Conservation (phyloP, 306 rosid species). For the Dalbergia cochinchinensis region DNA sequence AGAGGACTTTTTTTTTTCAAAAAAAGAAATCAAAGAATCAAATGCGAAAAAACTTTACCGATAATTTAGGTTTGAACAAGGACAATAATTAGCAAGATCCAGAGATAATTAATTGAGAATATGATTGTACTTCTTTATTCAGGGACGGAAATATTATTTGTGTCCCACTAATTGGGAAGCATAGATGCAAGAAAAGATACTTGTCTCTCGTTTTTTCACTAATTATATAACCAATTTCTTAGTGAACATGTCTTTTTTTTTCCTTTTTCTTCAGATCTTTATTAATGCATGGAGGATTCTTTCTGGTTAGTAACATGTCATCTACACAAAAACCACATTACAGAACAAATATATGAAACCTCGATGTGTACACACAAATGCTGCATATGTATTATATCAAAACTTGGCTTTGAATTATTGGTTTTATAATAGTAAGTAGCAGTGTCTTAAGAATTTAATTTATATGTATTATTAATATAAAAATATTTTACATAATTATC, state of each 20-base stretch:
- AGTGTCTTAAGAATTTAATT: too few species aligned
- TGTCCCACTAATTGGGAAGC: slow-evolving; percentile 46
- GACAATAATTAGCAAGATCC: slow-evolving; percentile 22
- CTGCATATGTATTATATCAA: neutral
- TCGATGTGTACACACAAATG: neutral
- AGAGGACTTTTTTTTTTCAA: too few species aligned
- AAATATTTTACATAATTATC: too few species aligned
- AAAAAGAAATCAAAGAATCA: slow-evolving; percentile 13
- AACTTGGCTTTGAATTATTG: too few species aligned
- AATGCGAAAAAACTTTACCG: slow-evolving; percentile 12
- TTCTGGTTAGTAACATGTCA: neutral
- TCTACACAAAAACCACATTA: slow-evolving; percentile 21
- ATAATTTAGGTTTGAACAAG: slow-evolving; percentile 33
- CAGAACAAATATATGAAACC: neutral
- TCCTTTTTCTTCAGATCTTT: neutral
- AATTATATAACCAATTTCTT: slow-evolving; percentile 22
- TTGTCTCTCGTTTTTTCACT: slow-evolving; percentile 30
- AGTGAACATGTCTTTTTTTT: neutral
- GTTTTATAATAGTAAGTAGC: too few species aligned
- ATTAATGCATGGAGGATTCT: neutral
- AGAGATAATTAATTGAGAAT: slow-evolving; percentile 32
- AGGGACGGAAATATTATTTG: slow-evolving; percentile 17
- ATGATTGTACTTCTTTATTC: slow-evolving; percentile 38
- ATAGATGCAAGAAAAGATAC: slow-evolving; percentile 43
- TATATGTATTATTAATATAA: too few species aligned